Conservation (phyloP, 352 stramenopile species). For the Phytophthora cactorum region DNA sequence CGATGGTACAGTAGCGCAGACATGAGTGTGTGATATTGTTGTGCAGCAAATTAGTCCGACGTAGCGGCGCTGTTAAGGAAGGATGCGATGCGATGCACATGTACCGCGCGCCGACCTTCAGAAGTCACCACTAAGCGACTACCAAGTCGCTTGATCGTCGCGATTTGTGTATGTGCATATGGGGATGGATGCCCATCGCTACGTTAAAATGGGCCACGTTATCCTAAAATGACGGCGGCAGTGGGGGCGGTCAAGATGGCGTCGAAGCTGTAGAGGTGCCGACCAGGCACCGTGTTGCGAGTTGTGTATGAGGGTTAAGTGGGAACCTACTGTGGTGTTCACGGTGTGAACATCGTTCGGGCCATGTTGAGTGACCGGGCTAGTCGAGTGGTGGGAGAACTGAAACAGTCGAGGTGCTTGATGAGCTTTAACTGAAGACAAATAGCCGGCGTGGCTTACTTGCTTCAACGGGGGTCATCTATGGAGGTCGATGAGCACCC, state of each 20-base stretch:
- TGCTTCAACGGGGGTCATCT: too few relatives aligned
- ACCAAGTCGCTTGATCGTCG: constrained; percentile 16
- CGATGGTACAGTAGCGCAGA: background rate
- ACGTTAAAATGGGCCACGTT: constrained; percentile 17
- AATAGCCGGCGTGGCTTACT: too few relatives aligned
- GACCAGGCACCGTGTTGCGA: too few relatives aligned
- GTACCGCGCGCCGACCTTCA: constrained; percentile 7
- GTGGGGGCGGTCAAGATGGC: too few relatives aligned
- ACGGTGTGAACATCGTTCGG: too few relatives aligned
- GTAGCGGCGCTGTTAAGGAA: constrained; percentile 8
- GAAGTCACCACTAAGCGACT: constrained; percentile 19
- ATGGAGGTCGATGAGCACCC: too few relatives aligned
- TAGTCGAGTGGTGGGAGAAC: too few relatives aligned
- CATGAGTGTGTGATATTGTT: constrained; percentile 5
- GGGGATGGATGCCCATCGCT: constrained; percentile 21
- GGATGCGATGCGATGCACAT: constrained; percentile 11
- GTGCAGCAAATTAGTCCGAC: constrained; percentile 26
- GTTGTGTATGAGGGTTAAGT: too few relatives aligned
- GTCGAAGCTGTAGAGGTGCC: background rate
- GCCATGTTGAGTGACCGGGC: too few relatives aligned
- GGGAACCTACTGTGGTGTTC: too few relatives aligned
- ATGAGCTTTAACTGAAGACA: too few relatives aligned
- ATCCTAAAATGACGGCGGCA: constrained; percentile 14
- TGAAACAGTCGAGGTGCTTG: too few relatives aligned
- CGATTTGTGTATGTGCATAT: constrained; percentile 25